Conservation (phyloP, 768 basidiomycete genomes). For the Fomitopsis pulvina region DNA sequence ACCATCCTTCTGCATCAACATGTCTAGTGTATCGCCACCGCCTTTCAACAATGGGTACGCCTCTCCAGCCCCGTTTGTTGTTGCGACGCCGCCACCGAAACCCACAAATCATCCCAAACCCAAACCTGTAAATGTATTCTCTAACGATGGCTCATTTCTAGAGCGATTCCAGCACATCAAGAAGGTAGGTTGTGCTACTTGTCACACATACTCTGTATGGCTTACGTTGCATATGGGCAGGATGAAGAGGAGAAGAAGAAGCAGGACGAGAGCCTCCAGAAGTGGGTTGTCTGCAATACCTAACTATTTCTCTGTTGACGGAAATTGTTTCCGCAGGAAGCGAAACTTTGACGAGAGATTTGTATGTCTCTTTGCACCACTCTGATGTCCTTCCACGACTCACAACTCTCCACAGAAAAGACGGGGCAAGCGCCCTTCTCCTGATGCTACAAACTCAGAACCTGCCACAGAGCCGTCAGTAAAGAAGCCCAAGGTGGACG, state of each 20-base stretch:
- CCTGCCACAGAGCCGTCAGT: constrained; percentile 28
- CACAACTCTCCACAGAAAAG: constrained; percentile 35
- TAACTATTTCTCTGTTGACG: background rate
- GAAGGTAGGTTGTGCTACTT: constrained; percentile 33
- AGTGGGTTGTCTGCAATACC: constrained; percentile 28
- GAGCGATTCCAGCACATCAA: constrained; percentile 54
- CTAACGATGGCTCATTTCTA: constrained; percentile 65
- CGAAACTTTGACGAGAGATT: constrained; percentile 55
- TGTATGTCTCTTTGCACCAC: constrained; percentile 32
- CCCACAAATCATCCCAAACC: constrained; percentile 24
- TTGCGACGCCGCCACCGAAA: constrained; percentile 20
- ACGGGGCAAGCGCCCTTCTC: constrained; percentile 49
- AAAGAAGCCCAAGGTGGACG: constrained; percentile 35
- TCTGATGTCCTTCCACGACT: background rate
- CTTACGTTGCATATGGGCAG: constrained; percentile 16
- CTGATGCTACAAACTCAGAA: constrained; percentile 30
- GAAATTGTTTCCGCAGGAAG: constrained; percentile 35
- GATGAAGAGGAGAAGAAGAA: constrained; percentile 56
- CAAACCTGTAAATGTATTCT: constrained; percentile 55
- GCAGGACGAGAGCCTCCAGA: constrained; percentile 42
- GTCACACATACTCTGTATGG: background rate
- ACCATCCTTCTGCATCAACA: constrained; percentile 1
- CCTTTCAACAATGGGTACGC: constrained; percentile 22
- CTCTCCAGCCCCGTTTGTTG: constrained; percentile 17
- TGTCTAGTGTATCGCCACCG: constrained; percentile 17